Evolutionary conservation across 78 protist species (phyloP).

Genomic region (Dictyostelium brefeldianum): DNA sequence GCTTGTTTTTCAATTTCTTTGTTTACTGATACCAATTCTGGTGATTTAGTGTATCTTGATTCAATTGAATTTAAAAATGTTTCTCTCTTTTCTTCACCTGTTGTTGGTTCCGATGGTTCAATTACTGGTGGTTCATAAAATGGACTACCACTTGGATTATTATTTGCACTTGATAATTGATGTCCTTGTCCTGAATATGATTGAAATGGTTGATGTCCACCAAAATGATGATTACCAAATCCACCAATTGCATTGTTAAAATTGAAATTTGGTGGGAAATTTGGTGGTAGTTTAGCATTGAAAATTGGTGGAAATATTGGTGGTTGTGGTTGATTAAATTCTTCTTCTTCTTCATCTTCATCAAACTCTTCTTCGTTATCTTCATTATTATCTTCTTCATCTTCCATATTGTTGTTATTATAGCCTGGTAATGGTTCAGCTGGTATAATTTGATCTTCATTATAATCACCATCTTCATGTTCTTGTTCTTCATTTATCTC

Average conservation of each 20-base stretch:
- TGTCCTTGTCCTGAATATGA: slow-evolving; percentile 5
- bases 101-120: slow-evolving; percentile 7
- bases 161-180: not conserved
- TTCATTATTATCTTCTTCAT: not conserved
- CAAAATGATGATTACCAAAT: not conserved
- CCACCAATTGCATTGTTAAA: not conserved
- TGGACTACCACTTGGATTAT: not conserved
- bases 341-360: not conserved
- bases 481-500: not conserved
- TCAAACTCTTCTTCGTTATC: not conserved
- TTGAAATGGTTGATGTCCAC: not conserved
- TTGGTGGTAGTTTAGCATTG: not conserved
- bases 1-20: not conserved
- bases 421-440: not conserved
- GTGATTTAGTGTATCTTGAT: slow-evolving; percentile 10
- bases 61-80: slow-evolving; percentile 28
- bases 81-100: slow-evolving; percentile 13
- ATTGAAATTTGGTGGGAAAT: not conserved
- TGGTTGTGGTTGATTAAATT: not conserved
- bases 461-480: not conserved
- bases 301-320: not conserved
- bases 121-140: not conserved
- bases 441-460: not conserved
- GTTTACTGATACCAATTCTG: not conserved
- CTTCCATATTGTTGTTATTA: not conserved